These are phyloP conservation scores for Aspergillus transmontanensis DNA, from an alignment of 2,329 filamentous ascomycete species.

Conservation along the genomic window DNA sequence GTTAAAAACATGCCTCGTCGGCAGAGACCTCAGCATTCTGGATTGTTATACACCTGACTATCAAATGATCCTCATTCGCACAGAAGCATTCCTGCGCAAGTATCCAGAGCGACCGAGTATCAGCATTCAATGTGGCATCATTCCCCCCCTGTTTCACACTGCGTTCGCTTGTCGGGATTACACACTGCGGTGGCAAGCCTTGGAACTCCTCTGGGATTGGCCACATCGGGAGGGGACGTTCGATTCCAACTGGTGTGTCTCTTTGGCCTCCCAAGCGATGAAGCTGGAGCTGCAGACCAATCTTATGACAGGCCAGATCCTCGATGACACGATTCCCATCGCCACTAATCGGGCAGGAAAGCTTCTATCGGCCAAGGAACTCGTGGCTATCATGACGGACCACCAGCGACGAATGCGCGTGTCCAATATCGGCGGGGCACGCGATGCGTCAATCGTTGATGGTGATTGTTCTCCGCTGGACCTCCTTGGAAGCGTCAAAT, in stretches of 20 bases:
- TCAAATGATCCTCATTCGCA: neutral
- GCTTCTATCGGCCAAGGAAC: neutral
- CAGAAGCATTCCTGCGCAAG: neutral
- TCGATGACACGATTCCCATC: neutral
- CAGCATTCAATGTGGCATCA: neutral
- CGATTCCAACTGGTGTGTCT: neutral
- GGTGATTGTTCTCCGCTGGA: neutral
- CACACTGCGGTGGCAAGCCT: neutral
- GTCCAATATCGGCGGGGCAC: neutral
- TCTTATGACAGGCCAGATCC: neutral
- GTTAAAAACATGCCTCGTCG: neutral
- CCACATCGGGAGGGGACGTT: conserved; percentile 7
- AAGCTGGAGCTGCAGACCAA: neutral
- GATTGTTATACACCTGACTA: neutral
- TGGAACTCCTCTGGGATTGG: conserved; percentile 1
- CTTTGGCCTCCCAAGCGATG: neutral
- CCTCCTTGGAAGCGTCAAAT: neutral
- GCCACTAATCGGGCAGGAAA: neutral
- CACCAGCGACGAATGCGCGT: neutral
- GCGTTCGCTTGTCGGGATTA: neutral
- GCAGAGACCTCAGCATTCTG: neutral
- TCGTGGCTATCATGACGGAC: neutral
- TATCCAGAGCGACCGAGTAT: conserved; percentile 1
- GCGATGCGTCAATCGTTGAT: neutral
- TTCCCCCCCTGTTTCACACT: neutral